phyloP scores from a whole-genome alignment of 2,329 filamentous ascomycete species.

The Aspergillus felis region DNA sequence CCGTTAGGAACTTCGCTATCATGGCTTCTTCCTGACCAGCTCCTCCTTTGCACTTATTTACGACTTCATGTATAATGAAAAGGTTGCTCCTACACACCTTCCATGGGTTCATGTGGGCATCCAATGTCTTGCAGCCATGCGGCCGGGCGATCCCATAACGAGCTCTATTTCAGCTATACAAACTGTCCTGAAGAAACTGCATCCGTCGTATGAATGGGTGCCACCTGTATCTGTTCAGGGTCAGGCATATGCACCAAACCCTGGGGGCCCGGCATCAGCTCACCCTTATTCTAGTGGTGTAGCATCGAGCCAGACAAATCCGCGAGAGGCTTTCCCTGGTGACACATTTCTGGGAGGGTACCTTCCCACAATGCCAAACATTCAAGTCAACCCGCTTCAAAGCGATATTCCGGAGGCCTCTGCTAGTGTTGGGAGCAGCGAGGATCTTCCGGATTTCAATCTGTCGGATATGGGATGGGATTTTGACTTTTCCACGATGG shows the following conservation, averaged over 20 bases:
- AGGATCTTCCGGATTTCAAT: conserved; percentile 35
- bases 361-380: conserved; percentile 13
- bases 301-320: background rate
- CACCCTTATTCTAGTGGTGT: background rate
- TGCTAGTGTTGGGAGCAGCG: conserved; percentile 22
- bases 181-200: conserved; percentile 29
- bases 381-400: conserved; percentile 20
- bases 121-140: conserved; percentile 36
- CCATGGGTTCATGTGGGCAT: conserved; percentile 42
- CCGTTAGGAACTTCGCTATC: conserved; percentile 42
- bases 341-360: background rate
- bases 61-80: conserved; percentile 41
- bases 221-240: background rate
- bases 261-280: background rate
- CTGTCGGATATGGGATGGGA: conserved; percentile 38
- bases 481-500: conserved; percentile 40
- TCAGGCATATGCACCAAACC: background rate
- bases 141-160: conserved; percentile 23
- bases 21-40: conserved; percentile 43
- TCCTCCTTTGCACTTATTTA: conserved; percentile 42
- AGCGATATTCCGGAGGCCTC: conserved; percentile 18
- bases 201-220: conserved; percentile 27
- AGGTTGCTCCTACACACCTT: conserved; percentile 35
- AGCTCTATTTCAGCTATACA: conserved; percentile 30
- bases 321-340: background rate